Conservation (phyloP, 2,329 filamentous ascomycete genomes). For the Exophiala sideris region DNA sequence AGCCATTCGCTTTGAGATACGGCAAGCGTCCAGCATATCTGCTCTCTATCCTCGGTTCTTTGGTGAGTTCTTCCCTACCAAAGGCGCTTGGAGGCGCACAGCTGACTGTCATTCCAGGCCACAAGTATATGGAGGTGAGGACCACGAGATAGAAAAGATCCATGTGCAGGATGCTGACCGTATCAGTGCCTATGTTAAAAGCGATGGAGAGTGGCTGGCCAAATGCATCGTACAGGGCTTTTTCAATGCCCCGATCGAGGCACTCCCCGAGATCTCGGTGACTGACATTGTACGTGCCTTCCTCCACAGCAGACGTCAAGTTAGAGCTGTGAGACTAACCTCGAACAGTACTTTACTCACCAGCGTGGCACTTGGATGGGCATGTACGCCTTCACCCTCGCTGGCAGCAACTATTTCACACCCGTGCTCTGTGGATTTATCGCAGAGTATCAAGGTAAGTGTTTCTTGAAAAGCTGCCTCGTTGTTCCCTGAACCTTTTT, state of each 20-base stretch:
- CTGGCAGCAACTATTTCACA: constrained; percentile 30
- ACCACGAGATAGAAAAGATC: constrained; percentile 32
- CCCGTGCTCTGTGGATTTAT: constrained; percentile 36
- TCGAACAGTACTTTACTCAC: constrained; percentile 33
- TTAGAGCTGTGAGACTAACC: not conserved
- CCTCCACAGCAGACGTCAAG: not conserved
- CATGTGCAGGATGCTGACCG: constrained; percentile 14
- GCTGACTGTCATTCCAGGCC: constrained; percentile 7
- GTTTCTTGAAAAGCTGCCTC: no score
- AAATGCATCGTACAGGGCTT: constrained; percentile 49
- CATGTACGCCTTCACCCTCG: constrained; percentile 24
- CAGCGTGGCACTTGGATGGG: constrained; percentile 27
- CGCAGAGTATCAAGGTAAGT: constrained; percentile 19
- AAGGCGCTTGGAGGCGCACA: not conserved
- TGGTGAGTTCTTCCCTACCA: constrained; percentile 29
- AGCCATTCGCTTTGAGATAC: constrained; percentile 46
- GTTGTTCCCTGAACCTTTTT: no score
- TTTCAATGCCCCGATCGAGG: constrained; percentile 48
- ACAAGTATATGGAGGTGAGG: constrained; percentile 15
- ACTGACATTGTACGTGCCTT: constrained; percentile 40
- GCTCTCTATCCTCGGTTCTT: constrained; percentile 32
- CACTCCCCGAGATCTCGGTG: constrained; percentile 46
- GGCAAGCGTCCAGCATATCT: constrained; percentile 33
- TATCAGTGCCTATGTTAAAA: constrained; percentile 40
- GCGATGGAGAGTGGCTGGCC: constrained; percentile 49